phyloP scores from a whole-genome alignment of 1,284 basidiomycete species.

The Marasmius tenuissimus region DNA sequence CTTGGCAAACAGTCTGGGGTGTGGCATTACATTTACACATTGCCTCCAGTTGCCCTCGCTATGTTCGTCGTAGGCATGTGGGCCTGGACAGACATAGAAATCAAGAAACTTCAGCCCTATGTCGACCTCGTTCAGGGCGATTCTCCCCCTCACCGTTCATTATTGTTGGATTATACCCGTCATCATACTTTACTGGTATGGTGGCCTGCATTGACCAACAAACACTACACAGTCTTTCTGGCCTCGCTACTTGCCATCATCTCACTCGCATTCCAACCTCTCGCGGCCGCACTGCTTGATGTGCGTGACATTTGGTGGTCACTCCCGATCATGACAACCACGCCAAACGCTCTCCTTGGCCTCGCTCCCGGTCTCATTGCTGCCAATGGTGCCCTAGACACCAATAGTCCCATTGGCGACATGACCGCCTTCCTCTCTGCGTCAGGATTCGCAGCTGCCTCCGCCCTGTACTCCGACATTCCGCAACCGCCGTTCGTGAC shows the following conservation, averaged over 20 bases:
- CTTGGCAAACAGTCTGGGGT: conserved; percentile 18
- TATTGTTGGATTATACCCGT: conserved; percentile 55
- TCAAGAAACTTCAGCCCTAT: conserved; percentile 51
- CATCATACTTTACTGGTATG: conserved; percentile 46
- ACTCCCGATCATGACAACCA: conserved; percentile 28
- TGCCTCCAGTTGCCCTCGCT: conserved; percentile 49
- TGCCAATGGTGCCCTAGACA: conserved; percentile 20
- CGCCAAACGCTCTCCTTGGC: conserved; percentile 27
- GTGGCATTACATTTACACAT: conserved; percentile 51
- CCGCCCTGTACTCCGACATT: conserved; percentile 41
- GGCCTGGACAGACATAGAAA: conserved; percentile 55
- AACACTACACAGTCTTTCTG: conserved; percentile 47
- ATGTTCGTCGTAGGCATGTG: conserved; percentile 46
- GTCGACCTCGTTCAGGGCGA: conserved; percentile 56
- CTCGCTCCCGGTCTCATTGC: conserved; percentile 34
- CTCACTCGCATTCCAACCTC: conserved; percentile 46
- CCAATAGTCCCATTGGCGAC: conserved; percentile 33
- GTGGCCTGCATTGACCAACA: conserved; percentile 41
- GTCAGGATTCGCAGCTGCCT: conserved; percentile 51
- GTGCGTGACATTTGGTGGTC: conserved; percentile 42
- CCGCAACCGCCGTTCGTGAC: conserved; percentile 40
- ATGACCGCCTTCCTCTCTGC: conserved; percentile 48
- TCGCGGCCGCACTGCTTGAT: conserved; percentile 47
- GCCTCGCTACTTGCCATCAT: conserved; percentile 47
- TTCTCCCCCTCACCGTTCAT: conserved; percentile 46